phyloP scores from a whole-genome alignment of 2,329 filamentous ascomycete genomes.

The Tricladium varicosporioides region DNA sequence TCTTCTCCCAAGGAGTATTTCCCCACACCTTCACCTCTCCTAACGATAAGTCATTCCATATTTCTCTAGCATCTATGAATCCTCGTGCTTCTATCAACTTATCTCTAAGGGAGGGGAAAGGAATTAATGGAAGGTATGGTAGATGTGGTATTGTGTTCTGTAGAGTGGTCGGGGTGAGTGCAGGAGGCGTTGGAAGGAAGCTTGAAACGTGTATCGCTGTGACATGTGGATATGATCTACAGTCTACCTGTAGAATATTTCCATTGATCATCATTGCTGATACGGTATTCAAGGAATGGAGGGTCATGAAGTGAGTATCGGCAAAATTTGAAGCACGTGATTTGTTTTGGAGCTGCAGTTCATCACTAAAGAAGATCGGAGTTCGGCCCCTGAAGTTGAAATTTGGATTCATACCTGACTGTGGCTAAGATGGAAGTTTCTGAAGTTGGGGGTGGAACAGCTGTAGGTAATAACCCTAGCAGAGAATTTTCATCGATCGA shows the following conservation, averaged over 20 bases:
- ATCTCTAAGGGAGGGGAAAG: constrained; percentile 33
- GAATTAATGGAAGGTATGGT: constrained; percentile 38
- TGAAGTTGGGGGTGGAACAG: too few relatives aligned
- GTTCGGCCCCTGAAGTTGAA: not conserved
- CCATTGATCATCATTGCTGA: constrained; percentile 13
- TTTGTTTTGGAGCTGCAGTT: too few relatives aligned
- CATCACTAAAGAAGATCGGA: too few relatives aligned
- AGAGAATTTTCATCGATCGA: not conserved
- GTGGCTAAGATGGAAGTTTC: too few relatives aligned
- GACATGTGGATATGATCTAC: not conserved
- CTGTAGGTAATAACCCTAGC: not conserved
- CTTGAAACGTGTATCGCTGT: constrained; percentile 9
- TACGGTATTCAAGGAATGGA: constrained; percentile 6
- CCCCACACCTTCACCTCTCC: constrained; percentile 29
- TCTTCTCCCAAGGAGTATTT: constrained; percentile 26
- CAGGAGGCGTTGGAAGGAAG: constrained; percentile 9
- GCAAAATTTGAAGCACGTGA: too few relatives aligned
- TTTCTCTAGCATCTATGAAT: constrained; percentile 3
- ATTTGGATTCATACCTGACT: not conserved
- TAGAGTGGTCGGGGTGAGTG: constrained; percentile 31
- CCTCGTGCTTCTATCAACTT: constrained; percentile 20
- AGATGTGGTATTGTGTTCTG: constrained; percentile 33
- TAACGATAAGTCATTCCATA: constrained; percentile 21
- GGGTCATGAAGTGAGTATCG: constrained; percentile 4
- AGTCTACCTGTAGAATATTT: constrained; percentile 11